These are phyloP conservation scores for Metschnikowia hibisci DNA, from an alignment of 805 yeast species.

Conservation along the genomic window DNA sequence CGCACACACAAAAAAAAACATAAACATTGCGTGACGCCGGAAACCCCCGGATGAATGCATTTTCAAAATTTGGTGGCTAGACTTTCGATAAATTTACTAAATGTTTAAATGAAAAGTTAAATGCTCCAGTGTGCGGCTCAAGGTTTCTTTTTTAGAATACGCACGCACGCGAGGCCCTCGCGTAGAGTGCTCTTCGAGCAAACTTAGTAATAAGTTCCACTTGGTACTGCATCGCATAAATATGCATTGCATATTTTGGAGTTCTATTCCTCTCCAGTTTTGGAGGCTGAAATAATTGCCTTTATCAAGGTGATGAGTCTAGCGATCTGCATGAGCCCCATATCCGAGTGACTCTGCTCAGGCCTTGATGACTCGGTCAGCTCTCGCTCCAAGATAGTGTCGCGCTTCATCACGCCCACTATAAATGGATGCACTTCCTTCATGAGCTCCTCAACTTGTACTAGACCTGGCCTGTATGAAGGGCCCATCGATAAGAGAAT, in stretches of 20 bases:
- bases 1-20: not conserved
- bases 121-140: not conserved
- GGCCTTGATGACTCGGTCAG: constrained; percentile 11
- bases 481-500: constrained; percentile 74
- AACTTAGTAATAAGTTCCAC: not conserved
- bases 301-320: constrained; percentile 14
- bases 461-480: constrained; percentile 56
- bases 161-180: not conserved
- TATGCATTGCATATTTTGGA: constrained; percentile 1
- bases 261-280: constrained; percentile 7
- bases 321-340: constrained; percentile 50
- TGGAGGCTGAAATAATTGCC: constrained; percentile 10
- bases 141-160: not conserved
- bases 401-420: constrained; percentile 61
- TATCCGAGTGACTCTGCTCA: constrained; percentile 26
- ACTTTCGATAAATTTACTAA: not conserved
- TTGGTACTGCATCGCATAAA: constrained; percentile 3
- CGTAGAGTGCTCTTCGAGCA: not conserved
- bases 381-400: constrained; percentile 34
- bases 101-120: not conserved
- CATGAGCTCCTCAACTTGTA: constrained; percentile 50
- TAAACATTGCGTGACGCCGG: not conserved
- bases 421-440: constrained; percentile 51
- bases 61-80: no score
- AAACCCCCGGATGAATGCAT: not conserved